Percentiles rank a stretch among this genome's conserved stretches.
Conservation (phyloP, 148 eudicot species). For the Arbutus unedo region DNA sequence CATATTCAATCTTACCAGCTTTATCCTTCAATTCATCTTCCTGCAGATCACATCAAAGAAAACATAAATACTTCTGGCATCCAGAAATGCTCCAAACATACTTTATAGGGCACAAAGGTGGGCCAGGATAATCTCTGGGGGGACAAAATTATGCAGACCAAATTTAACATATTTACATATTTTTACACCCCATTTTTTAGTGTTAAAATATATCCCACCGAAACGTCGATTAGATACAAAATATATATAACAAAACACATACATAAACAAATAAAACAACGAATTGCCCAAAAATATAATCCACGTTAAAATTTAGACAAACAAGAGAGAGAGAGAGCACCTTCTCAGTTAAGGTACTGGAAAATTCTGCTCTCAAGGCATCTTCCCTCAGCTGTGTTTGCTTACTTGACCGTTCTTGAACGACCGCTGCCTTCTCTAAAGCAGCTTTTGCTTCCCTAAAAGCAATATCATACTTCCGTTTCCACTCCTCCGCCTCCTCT, state of each 20-base stretch:
- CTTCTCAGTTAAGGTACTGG: conserved; percentile 66
- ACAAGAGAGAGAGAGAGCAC: conserved; percentile 24
- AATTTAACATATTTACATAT: background rate
- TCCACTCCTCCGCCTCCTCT: conserved; percentile 96
- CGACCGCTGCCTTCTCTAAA: conserved; percentile 78
- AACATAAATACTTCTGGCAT: background rate
- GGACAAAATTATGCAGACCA: background rate
- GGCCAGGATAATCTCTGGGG: background rate
- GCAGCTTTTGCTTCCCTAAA: conserved; percentile 85
- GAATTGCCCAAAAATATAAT: background rate
- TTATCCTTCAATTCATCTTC: conserved; percentile 79
- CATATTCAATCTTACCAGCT: conserved; percentile 65
- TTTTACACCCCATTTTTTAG: background rate
- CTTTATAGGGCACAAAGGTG: background rate
- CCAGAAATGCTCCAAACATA: background rate
- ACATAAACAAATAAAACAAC: background rate
- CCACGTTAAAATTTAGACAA: background rate
- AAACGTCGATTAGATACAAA: background rate
- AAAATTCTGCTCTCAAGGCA: conserved; percentile 71
- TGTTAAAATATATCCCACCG: background rate
- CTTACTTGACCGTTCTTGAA: conserved; percentile 77
- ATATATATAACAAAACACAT: background rate
- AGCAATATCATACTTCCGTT: conserved; percentile 78
- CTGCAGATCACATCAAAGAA: conserved; percentile 35
- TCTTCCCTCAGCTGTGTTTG: conserved; percentile 81